Percentiles rank a stretch among this genome's conserved stretches.
phyloP scores from a whole-genome alignment of 2,329 filamentous ascomycete species.

The Pseudodiploospora longispora region DNA sequence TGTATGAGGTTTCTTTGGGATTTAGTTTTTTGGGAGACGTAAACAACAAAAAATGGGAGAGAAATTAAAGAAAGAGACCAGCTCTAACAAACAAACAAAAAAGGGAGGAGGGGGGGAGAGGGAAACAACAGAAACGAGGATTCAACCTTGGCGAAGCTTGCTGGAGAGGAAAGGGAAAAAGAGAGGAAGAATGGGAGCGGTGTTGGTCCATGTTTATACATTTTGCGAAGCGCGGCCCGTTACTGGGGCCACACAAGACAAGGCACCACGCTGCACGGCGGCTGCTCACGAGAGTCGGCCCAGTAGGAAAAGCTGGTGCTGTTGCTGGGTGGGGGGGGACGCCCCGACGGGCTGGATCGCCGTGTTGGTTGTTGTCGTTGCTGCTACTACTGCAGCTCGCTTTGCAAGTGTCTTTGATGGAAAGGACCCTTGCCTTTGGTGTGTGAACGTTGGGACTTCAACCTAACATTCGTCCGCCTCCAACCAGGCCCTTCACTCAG shows the following conservation, averaged over 20 bases:
- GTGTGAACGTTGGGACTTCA: no score
- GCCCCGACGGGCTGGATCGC: no score
- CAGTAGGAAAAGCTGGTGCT: no score
- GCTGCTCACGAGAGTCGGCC: not conserved
- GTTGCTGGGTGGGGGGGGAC: no score
- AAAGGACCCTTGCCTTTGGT: no score
- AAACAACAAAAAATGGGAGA: slow-evolving; percentile 5
- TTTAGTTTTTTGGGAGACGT: not conserved
- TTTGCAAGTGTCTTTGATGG: no score
- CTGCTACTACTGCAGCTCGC: no score
- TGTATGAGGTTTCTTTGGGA: slow-evolving; percentile 11
- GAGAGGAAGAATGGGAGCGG: slow-evolving; percentile 15
- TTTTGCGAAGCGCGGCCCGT: slow-evolving; percentile 7
- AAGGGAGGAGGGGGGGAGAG: slow-evolving; percentile 28
- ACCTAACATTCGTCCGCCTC: no score
- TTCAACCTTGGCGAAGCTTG: slow-evolving; percentile 52
- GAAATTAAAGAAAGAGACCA: slow-evolving; percentile 39
- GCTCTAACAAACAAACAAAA: slow-evolving; percentile 38
- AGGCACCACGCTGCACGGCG: not conserved
- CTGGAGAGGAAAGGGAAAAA: slow-evolving; percentile 47
- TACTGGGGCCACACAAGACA: not conserved
- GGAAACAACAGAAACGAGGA: slow-evolving; percentile 40
- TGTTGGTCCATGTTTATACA: slow-evolving; percentile 9
- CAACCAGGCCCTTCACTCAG: no score
- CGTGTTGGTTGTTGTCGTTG: no score